These are phyloP conservation scores for Russula compacta DNA, from an alignment of 768 basidiomycete genomes.

Conservation along the genomic window DNA sequence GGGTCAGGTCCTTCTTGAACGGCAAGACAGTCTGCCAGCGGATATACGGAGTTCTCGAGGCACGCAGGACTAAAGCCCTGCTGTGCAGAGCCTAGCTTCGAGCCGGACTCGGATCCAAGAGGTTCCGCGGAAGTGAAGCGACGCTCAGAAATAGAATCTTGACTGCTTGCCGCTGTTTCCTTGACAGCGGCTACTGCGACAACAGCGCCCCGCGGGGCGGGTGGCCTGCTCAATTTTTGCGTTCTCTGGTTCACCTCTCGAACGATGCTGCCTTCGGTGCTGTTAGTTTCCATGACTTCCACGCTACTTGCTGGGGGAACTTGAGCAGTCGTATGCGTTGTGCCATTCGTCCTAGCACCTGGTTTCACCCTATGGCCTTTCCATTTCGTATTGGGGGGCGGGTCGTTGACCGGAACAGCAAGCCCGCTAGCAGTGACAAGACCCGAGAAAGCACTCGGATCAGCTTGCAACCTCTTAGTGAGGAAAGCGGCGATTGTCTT, in stretches of 20 bases:
- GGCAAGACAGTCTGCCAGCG: not conserved
- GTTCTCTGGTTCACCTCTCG: not conserved
- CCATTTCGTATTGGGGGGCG: not conserved
- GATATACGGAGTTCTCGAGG: not conserved
- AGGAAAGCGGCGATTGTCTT: conserved; percentile 13
- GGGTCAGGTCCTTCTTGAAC: not conserved
- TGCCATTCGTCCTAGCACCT: not conserved
- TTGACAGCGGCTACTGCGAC: not conserved
- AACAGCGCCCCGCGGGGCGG: not conserved
- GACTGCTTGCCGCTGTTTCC: not conserved
- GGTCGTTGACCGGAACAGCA: not conserved
- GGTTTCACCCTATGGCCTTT: not conserved
- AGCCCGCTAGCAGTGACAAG: not conserved
- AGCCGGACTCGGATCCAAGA: not conserved
- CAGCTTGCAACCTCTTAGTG: not conserved
- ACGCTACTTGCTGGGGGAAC: not conserved
- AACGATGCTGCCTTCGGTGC: not conserved
- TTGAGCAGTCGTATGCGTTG: not conserved
- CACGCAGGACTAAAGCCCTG: not conserved
- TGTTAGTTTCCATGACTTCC: not conserved
- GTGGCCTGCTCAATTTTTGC: not conserved
- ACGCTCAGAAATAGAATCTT: not conserved
- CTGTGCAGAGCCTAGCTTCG: not conserved
- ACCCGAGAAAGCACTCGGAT: not conserved
- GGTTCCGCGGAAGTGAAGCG: not conserved